A percentile compares a stretch with the other conserved stretches of the same genome.
phyloP scores from a whole-genome alignment of 73 alveolate species.

The Blepharisma stoltei region DNA sequence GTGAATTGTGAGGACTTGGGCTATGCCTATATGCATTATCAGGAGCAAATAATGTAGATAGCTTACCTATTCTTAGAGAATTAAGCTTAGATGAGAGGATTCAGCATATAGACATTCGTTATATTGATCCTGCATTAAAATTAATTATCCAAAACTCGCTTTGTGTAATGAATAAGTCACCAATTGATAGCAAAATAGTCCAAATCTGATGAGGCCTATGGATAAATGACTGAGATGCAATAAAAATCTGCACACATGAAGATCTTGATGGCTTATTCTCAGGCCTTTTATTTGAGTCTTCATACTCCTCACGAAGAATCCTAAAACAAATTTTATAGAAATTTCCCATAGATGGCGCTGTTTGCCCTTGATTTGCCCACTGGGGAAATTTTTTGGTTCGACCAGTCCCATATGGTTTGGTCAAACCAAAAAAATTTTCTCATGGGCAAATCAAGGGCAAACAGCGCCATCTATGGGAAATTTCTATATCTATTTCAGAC shows the following conservation, averaged over 20 bases:
- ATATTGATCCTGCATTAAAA: constrained; percentile 17
- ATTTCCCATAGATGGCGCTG: too few relatives aligned
- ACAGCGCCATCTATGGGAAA: too few relatives aligned
- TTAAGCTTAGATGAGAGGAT: neutral
- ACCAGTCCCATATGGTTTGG: too few relatives aligned
- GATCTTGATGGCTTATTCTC: neutral
- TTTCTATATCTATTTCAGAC: neutral
- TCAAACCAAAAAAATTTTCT: too few relatives aligned
- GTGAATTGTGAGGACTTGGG: too few relatives aligned
- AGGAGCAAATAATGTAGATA: neutral
- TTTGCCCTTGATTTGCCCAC: too few relatives aligned
- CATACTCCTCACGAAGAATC: neutral
- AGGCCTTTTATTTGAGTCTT: neutral
- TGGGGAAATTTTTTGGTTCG: too few relatives aligned
- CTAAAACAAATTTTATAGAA: neutral
- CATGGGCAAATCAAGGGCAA: too few relatives aligned
- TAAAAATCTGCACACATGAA: neutral
- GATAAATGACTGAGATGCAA: neutral
- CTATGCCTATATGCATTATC: neutral
- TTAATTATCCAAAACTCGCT: neutral
- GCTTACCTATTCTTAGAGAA: neutral
- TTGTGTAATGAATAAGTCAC: neutral
- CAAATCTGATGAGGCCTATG: neutral
- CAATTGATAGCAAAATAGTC: neutral
- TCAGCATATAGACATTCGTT: neutral